Conservation (phyloP, 2,329 filamentous ascomycete species). For the Xylaria sp. region DNA sequence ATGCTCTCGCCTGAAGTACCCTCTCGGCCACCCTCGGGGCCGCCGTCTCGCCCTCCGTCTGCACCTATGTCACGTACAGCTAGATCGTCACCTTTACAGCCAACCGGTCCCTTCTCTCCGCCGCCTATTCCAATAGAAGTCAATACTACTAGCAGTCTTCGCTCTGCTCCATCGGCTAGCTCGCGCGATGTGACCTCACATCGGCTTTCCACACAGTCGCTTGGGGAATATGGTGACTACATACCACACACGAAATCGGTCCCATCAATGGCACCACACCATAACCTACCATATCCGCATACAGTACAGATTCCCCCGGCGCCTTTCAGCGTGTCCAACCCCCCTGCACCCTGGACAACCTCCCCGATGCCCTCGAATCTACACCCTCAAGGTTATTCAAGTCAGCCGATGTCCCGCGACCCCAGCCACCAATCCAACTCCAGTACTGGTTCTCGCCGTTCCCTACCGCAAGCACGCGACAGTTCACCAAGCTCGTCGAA, state of each 20-base stretch:
- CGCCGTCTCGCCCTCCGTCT: conserved; percentile 29
- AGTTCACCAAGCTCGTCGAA: conserved; percentile 16
- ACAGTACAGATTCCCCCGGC: conserved; percentile 32
- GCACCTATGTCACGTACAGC: conserved; percentile 31
- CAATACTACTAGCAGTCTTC: conserved; percentile 38
- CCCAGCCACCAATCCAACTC: conserved; percentile 48
- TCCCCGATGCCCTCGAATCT: conserved; percentile 33
- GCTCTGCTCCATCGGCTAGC: conserved; percentile 20
- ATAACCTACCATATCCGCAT: conserved; percentile 34
- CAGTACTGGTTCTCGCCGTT: conserved; percentile 35
- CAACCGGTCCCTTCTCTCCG: conserved; percentile 36
- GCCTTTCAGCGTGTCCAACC: conserved; percentile 20
- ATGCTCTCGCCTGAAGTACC: conserved; percentile 17
- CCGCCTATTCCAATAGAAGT: conserved; percentile 41
- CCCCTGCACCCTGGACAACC: conserved; percentile 33
- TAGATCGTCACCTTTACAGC: conserved; percentile 38
- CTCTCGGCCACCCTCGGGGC: conserved; percentile 21
- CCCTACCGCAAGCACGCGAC: conserved; percentile 12
- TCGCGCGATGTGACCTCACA: conserved; percentile 15
- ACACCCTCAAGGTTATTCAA: conserved; percentile 49
- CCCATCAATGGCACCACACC: not conserved
- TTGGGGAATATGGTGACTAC: conserved; percentile 30
- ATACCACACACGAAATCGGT: not conserved
- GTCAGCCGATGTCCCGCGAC: conserved; percentile 57
- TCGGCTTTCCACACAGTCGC: conserved; percentile 25